Conservation (phyloP, 805 yeast species). For the Alloascoidea africana region DNA sequence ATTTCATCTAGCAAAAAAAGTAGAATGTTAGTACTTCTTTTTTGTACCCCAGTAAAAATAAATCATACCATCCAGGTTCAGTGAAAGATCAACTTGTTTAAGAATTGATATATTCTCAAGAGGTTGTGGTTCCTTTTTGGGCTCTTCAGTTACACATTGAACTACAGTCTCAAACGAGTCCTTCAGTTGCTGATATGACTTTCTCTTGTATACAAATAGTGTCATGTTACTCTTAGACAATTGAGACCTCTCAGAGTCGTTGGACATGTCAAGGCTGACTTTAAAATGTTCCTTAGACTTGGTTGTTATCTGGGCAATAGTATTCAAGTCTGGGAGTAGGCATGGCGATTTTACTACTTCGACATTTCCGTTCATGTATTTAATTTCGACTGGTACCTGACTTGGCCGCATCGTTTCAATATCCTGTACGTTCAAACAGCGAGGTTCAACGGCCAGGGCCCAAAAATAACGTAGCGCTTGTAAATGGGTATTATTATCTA, state of each 20-base stretch:
- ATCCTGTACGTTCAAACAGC: slow-evolving; percentile 71
- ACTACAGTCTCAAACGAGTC: slow-evolving; percentile 18
- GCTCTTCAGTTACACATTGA: slow-evolving; percentile 14
- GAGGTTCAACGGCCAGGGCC: slow-evolving; percentile 68
- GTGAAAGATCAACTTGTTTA: slow-evolving; percentile 2
- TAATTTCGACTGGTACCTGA: slow-evolving; percentile 26
- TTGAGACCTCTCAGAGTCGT: slow-evolving; percentile 19
- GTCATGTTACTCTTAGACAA: slow-evolving; percentile 29
- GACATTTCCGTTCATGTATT: slow-evolving; percentile 21
- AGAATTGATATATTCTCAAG: slow-evolving; percentile 7
- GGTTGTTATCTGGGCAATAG: slow-evolving; percentile 32
- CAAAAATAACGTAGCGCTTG: slow-evolving; percentile 86
- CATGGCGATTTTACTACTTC: slow-evolving; percentile 40
- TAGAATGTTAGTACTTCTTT: slow-evolving; percentile 10
- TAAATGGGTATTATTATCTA: slow-evolving; percentile 43
- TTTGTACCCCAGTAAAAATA: slow-evolving; percentile 8
- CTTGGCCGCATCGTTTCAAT: slow-evolving; percentile 43
- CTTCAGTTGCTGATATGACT: slow-evolving; percentile 20
- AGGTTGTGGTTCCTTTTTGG: slow-evolving; percentile 5
- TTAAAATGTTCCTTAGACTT: slow-evolving; percentile 35
- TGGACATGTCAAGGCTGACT: slow-evolving; percentile 27
- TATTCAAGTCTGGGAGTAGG: slow-evolving; percentile 43
- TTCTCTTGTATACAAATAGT: slow-evolving; percentile 34
- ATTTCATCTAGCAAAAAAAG: slow-evolving; percentile 6
- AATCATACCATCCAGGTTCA: slow-evolving; percentile 5